These are phyloP conservation scores for Candida xyloterini DNA, from an alignment of 805 yeast species.

Conservation along the genomic window DNA sequence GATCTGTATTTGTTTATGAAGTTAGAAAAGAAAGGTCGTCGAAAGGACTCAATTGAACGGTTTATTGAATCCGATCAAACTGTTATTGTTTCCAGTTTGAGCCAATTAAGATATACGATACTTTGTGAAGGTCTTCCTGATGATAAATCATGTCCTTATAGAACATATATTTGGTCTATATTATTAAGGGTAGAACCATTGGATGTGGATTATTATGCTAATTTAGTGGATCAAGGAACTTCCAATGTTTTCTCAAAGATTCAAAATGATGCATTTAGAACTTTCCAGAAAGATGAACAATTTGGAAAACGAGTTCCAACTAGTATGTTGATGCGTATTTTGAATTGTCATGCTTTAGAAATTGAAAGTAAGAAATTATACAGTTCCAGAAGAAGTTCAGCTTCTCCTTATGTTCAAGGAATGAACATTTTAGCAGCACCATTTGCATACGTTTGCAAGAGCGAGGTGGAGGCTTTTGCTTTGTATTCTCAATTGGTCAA, in stretches of 20 bases:
- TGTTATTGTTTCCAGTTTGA: constrained; percentile 45
- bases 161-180: constrained; percentile 80
- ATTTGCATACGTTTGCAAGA: constrained; percentile 65
- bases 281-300: constrained; percentile 67
- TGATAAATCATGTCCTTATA: constrained; percentile 55
- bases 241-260: constrained; percentile 65
- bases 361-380: constrained; percentile 19
- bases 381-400: constrained; percentile 2
- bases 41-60: constrained; percentile 53
- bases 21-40: constrained; percentile 35
- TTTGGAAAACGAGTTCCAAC: constrained; percentile 71
- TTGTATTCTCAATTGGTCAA: constrained; percentile 61
- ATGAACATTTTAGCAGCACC: constrained; percentile 88
- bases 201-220: constrained; percentile 52
- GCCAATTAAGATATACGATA: constrained; percentile 51
- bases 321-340: constrained; percentile 59
- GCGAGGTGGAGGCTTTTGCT: constrained; percentile 85
- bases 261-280: constrained; percentile 80
- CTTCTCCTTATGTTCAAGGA: constrained; percentile 80
- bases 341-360: constrained; percentile 67
- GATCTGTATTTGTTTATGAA: neutral
- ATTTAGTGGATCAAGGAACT: constrained; percentile 53
- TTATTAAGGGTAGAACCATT: constrained; percentile 61
- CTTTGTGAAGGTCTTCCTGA: constrained; percentile 44
- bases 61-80: constrained; percentile 44